Percentiles rank a stretch among this genome's conserved stretches.
These are phyloP conservation scores for Ashbya aceris DNA, from an alignment of 1,139 yeast species.

Conservation along the genomic window DNA sequence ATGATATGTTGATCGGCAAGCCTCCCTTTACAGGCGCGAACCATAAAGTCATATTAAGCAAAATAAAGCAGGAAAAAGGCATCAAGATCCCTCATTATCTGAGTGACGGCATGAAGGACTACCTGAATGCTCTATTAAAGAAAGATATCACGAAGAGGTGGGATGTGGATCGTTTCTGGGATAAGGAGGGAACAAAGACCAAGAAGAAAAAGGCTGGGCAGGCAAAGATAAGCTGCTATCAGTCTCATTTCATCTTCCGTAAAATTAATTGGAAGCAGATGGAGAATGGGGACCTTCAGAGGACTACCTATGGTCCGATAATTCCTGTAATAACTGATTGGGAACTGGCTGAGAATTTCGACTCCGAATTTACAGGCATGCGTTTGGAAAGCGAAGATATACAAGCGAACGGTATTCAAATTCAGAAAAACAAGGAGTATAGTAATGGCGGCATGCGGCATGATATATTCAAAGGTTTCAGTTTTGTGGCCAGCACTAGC, in stretches of 20 bases:
- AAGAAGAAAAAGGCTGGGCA: constrained; percentile 28
- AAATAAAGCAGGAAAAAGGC: constrained; percentile 59
- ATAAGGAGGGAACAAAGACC: constrained; percentile 35
- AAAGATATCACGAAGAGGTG: constrained; percentile 70
- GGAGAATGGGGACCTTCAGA: constrained; percentile 36
- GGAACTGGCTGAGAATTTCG: constrained; percentile 84
- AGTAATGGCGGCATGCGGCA: constrained; percentile 9
- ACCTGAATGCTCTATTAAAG: constrained; percentile 61
- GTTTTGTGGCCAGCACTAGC: constrained; percentile 30
- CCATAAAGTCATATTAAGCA: constrained; percentile 72
- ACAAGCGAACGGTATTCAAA: constrained; percentile 7
- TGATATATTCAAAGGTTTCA: constrained; percentile 33
- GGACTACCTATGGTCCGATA: constrained; percentile 61
- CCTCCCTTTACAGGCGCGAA: constrained; percentile 94
- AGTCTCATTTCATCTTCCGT: constrained; percentile 65
- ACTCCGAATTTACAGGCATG: constrained; percentile 81
- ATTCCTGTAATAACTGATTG: constrained; percentile 81
- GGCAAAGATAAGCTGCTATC: constrained; percentile 25
- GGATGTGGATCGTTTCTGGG: constrained; percentile 46
- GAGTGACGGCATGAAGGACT: constrained; percentile 76
- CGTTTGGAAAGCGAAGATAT: constrained; percentile 25
- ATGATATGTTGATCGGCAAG: constrained; percentile 78
- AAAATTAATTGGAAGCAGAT: constrained; percentile 68
- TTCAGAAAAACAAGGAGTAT: constrained; percentile 1
- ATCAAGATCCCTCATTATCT: constrained; percentile 74